A percentile compares a stretch with the other conserved stretches of the same genome.
Evolutionary conservation across 1,284 basidiomycete genomes (phyloP).

Genomic region (Trichosporon ovoides): DNA sequence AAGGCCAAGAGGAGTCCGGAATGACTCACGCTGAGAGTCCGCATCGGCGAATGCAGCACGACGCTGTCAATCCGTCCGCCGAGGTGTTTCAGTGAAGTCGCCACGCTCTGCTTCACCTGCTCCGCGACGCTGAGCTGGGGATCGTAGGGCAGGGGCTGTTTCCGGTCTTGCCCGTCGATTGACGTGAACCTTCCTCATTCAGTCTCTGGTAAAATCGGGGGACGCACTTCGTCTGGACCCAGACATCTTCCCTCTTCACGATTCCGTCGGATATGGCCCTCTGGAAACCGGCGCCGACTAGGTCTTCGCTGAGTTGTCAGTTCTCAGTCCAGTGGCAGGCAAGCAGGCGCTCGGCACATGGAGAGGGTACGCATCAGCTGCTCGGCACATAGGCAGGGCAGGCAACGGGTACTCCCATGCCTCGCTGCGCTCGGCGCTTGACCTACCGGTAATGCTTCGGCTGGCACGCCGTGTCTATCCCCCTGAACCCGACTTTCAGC

Average conservation of each 20-base stretch:
- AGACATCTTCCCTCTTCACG: slow-evolving; percentile 59
- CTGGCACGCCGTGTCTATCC: slow-evolving; percentile 77
- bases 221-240: slow-evolving; percentile 78
- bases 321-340: too few relatives aligned
- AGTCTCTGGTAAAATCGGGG: too few relatives aligned
- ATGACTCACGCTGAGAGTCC: slow-evolving; percentile 49
- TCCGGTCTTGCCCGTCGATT: slow-evolving; percentile 63
- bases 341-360: too few relatives aligned
- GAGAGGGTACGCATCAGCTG: too few relatives aligned
- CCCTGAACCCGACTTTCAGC: slow-evolving; percentile 66
- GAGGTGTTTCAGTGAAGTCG: slow-evolving; percentile 61
- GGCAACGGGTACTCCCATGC: too few relatives aligned
- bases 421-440: too few relatives aligned
- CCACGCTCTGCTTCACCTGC: slow-evolving; percentile 63
- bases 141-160: slow-evolving; percentile 70
- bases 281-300: slow-evolving; percentile 66
- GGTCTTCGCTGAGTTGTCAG: slow-evolving; percentile 58
- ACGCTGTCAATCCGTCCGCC: slow-evolving; percentile 65
- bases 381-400: too few relatives aligned
- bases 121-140: slow-evolving; percentile 54
- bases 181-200: too few relatives aligned
- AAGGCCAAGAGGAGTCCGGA: too few relatives aligned
- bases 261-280: slow-evolving; percentile 55
- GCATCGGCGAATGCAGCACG: slow-evolving; percentile 68
- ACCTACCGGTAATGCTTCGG: slow-evolving; percentile 28